Percentiles rank a stretch among this genome's conserved stretches.
Conservation (phyloP, 257 asterid species). For the Plectranthus barbatus region DNA sequence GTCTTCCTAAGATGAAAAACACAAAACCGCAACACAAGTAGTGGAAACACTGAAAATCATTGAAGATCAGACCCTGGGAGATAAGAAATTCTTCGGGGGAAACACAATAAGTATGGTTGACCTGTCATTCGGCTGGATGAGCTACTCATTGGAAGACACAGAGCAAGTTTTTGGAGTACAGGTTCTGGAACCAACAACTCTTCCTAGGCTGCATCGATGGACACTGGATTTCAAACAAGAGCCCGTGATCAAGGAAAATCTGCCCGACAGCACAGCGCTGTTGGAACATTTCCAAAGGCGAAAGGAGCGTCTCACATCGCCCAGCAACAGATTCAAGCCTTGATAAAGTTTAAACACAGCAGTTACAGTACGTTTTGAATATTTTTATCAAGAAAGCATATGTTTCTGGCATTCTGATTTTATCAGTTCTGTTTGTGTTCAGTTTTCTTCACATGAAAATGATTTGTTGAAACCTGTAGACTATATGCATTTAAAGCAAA, state of each 20-base stretch:
- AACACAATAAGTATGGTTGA: conserved; percentile 30
- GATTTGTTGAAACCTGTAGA: background rate
- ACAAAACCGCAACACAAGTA: conserved; percentile 11
- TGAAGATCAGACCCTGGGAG: conserved; percentile 37
- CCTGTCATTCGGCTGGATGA: conserved; percentile 30
- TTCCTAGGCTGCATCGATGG: conserved; percentile 34
- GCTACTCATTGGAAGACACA: conserved; percentile 4
- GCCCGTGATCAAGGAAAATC: conserved; percentile 22
- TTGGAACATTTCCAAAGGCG: conserved; percentile 11
- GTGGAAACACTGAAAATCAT: conserved; percentile 19
- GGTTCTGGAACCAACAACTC: conserved; percentile 15
- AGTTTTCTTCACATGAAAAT: background rate
- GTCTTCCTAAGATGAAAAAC: conserved; percentile 23
- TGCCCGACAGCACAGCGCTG: conserved; percentile 14
- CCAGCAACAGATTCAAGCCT: background rate
- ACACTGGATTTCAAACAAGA: conserved; percentile 23
- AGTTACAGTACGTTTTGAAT: background rate
- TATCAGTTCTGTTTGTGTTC: background rate
- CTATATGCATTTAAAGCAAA: background rate
- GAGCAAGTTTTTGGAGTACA: conserved; percentile 18
- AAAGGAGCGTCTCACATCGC: conserved; percentile 7
- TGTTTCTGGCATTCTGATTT: background rate
- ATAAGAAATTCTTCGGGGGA: conserved; percentile 37
- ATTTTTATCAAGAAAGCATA: background rate
- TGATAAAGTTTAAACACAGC: background rate